Evolutionary conservation across 2,329 filamentous ascomycete genomes (phyloP).

Genomic region (Arthrobotrys iridis): DNA sequence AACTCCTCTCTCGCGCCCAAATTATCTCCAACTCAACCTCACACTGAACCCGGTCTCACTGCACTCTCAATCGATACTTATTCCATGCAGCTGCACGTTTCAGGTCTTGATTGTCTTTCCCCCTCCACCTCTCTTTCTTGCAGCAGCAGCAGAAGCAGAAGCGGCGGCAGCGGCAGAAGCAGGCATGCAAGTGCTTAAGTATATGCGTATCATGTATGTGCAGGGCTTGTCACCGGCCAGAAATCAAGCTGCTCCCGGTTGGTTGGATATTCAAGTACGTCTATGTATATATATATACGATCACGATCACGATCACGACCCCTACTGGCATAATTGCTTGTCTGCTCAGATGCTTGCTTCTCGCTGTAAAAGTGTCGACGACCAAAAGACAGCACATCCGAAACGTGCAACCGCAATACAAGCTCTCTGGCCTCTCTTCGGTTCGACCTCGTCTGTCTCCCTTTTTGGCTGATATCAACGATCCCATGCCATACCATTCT

Average conservation of each 20-base stretch:
- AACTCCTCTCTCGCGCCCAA: constrained; percentile 11
- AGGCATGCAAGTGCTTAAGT: no score
- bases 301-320: not conserved
- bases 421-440: not conserved
- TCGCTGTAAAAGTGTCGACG: no score
- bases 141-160: no score
- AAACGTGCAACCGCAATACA: constrained; percentile 31
- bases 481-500: constrained; percentile 3
- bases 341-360: no score
- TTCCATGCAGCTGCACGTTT: constrained; percentile 12
- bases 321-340: no score
- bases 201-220: no score
- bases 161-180: no score
- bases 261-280: not conserved
- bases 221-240: no score
- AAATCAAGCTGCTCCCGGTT: no score
- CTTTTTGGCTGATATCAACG: constrained; percentile 43
- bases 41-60: constrained; percentile 16
- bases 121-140: no score
- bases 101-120: no score
- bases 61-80: constrained; percentile 26
- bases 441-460: constrained; percentile 21
- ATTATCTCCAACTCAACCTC: constrained; percentile 21
- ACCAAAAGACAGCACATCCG: constrained; percentile 8
- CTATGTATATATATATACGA: not conserved